A percentile compares a stretch with the other conserved stretches of the same genome.
phyloP scores from a whole-genome alignment of 1,284 basidiomycete species.

The Polyporus tsugae region DNA sequence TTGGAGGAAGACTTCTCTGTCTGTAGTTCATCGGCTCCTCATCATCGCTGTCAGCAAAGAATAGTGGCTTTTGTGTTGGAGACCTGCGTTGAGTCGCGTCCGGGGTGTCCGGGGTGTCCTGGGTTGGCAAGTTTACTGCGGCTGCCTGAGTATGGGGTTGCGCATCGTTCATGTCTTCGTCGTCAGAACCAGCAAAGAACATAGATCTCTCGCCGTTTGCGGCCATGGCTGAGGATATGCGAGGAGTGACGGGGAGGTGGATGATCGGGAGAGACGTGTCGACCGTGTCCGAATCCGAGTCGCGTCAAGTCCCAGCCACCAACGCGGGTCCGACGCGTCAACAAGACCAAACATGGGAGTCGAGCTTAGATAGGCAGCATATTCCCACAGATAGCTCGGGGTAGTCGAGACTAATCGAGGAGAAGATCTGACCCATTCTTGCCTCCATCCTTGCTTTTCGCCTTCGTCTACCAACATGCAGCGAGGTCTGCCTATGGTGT shows the following conservation, averaged over 20 bases:
- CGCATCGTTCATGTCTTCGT: slow-evolving; percentile 36
- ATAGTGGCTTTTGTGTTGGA: slow-evolving; percentile 48
- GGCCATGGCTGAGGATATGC: slow-evolving; percentile 14
- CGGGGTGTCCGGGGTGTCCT: slow-evolving; percentile 15
- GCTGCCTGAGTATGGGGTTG: not conserved
- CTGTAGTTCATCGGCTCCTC: slow-evolving; percentile 45
- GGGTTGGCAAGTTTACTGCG: slow-evolving; percentile 12
- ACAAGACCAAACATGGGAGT: slow-evolving; percentile 22
- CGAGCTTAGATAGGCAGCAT: slow-evolving; percentile 8
- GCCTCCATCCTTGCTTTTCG: slow-evolving; percentile 4
- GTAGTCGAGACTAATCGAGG: slow-evolving; percentile 26
- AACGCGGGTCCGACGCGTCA: slow-evolving; percentile 38
- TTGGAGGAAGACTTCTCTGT: not conserved
- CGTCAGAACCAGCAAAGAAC: slow-evolving; percentile 50
- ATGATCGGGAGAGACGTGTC: slow-evolving; percentile 19
- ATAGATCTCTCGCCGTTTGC: slow-evolving; percentile 28
- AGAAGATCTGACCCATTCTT: slow-evolving; percentile 12
- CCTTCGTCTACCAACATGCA: slow-evolving; percentile 63
- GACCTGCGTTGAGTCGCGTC: slow-evolving; percentile 13
- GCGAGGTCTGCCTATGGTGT: slow-evolving; percentile 75
- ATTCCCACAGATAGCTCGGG: slow-evolving; percentile 22
- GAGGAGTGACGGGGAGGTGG: slow-evolving; percentile 7
- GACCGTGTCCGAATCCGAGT: slow-evolving; percentile 23
- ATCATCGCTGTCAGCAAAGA: slow-evolving; percentile 68
- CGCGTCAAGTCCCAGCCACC: slow-evolving; percentile 37